Evolutionary conservation across 495 filamentous ascomycete species (phyloP).

Genomic region (Barbatosphaeria neglecta): DNA sequence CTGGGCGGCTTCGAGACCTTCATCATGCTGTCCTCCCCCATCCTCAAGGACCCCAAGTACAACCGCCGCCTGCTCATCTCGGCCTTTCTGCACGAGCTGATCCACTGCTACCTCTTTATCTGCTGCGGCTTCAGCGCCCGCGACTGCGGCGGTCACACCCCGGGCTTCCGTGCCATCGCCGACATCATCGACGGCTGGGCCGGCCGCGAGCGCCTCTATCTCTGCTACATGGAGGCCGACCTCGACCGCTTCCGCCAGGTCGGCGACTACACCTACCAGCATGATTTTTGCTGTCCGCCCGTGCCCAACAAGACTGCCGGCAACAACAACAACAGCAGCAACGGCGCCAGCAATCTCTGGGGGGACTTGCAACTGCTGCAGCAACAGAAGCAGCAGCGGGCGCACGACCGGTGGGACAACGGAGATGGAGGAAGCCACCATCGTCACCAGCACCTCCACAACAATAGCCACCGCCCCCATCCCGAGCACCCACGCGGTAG

Average conservation of each 20-base stretch:
- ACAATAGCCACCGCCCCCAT: not conserved
- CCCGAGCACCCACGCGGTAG: not conserved
- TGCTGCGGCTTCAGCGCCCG: slow-evolving; percentile 38
- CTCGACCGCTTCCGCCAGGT: slow-evolving; percentile 27
- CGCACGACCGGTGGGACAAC: too few relatives aligned
- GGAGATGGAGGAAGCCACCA: too few relatives aligned
- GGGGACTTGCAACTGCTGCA: not conserved
- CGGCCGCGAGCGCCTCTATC: slow-evolving; percentile 29
- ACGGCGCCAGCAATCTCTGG: not conserved
- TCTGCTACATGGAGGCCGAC: slow-evolving; percentile 42
- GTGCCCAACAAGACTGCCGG: not conserved
- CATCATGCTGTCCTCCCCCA: slow-evolving; percentile 40
- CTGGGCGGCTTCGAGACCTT: slow-evolving; percentile 39
- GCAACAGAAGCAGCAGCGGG: not conserved
- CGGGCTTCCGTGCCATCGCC: slow-evolving; percentile 39
- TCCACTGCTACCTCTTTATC: slow-evolving; percentile 48
- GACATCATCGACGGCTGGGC: slow-evolving; percentile 41
- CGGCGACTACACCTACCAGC: not conserved
- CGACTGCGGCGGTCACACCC: slow-evolving; percentile 39
- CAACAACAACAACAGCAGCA: not conserved
- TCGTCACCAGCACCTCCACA: not conserved
- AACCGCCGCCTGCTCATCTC: slow-evolving; percentile 42
- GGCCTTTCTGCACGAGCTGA: slow-evolving; percentile 46
- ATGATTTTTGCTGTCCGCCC: not conserved
- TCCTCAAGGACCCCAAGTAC: slow-evolving; percentile 33